Evolutionary conservation across 306 rosid species (phyloP), one percentile per base, ranked within the genome.

Genomic region (Glycine tomentella): DNA sequence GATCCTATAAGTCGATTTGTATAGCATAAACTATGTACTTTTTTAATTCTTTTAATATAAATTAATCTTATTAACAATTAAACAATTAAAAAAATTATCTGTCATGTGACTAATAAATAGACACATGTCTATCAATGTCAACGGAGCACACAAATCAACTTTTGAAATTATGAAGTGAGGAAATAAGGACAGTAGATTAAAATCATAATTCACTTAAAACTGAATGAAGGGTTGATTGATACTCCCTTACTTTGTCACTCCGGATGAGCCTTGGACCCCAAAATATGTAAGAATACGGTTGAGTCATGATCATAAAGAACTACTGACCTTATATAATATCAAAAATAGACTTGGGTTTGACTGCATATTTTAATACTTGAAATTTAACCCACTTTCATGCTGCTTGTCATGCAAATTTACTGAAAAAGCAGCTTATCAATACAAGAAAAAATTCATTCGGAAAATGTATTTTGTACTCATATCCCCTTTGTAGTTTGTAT

Each of bases 401-500:
- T 48, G 5, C 71, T 69, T 20, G 44, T 67, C 48, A 38, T 48
- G 72, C 71, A 80, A 55, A 17, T 68, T 67, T 33, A 55, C 56
- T 4, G 38, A 53, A 49, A 51, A 72, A 52, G 16, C 42, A 75
- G 70, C 69, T 25, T 46, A 50, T 7, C 40, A 44, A 12, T 62
- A 56, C 49, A 57, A 70, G 33, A 70, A 70, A 65, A 63, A 72
- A 72, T 71, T 25, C 38, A 75, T 62, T 31, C 16, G 56, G 80
- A 69, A 75, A 58, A 63, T 71, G n/a, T 20, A 63, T 25, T 25
- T 25, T 25, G 31, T 8, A 53, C 13, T 73, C 48, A 58, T 46
- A 42, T 69, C 40, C 65, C 34, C 63, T 17, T 65, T 76, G 74
- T 31, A 75, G 56, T 17, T 65, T 76, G 74, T 31, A 75, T 75